These are phyloP conservation scores for Thoreauomyces humboldtii DNA, from an alignment of 192 early-diverging fungal genomes.

Conservation along the genomic window DNA sequence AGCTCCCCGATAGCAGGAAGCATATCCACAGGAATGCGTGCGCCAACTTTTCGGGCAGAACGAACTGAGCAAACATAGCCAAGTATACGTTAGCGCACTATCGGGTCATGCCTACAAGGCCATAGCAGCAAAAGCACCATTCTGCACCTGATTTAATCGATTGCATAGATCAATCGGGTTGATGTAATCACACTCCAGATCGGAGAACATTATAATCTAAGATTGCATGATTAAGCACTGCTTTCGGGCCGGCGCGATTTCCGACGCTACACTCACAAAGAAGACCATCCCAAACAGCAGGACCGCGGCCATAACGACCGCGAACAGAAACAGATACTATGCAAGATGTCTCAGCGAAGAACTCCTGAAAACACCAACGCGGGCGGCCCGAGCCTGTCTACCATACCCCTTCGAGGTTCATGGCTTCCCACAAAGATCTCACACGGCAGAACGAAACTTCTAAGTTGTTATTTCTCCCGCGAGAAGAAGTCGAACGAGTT, in stretches of 20 bases:
- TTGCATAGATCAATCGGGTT: conserved; percentile 98
- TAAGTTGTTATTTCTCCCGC: too few species aligned
- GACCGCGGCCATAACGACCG: conserved; percentile 84
- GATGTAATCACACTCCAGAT: conserved; percentile 97
- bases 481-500: too few species aligned
- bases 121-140: not conserved
- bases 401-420: too few species aligned
- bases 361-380: not conserved
- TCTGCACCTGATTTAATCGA: conserved; percentile 84
- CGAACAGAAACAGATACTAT: conserved; percentile 83
- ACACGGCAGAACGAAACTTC: too few species aligned
- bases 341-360: not conserved
- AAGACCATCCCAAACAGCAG: conserved; percentile 95
- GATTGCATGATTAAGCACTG: too few species aligned
- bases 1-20: conserved; percentile 86
- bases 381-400: too few species aligned
- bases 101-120: not conserved
- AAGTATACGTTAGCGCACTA: not conserved
- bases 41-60: conserved; percentile 86
- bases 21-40: conserved; percentile 79
- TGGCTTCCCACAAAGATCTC: too few species aligned
- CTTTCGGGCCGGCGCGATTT: too few species aligned
- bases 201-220: conserved; percentile 75
- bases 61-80: conserved; percentile 69
- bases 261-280: conserved; percentile 61